Evolutionary conservation across 78 protist species (phyloP).

Genomic region (Cavenderia fasciculata): DNA sequence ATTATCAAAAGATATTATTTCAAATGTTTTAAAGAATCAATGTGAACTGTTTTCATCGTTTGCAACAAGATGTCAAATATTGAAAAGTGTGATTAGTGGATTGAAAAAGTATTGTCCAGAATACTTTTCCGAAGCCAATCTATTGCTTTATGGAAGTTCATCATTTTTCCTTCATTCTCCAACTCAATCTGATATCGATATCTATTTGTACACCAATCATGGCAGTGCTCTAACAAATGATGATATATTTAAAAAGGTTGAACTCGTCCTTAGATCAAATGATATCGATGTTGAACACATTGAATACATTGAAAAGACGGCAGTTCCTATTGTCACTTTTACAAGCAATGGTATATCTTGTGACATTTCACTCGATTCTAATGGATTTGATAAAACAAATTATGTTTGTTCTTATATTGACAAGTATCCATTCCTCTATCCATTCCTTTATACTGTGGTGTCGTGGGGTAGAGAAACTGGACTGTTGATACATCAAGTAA

Average conservation of each 20-base stretch:
- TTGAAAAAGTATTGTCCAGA: too few species aligned
- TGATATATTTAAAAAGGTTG: not conserved
- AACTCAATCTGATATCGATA: not conserved
- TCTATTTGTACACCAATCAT: not conserved
- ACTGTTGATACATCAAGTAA: not conserved
- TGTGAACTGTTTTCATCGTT: too few species aligned
- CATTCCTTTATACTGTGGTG: not conserved
- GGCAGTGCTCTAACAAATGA: not conserved
- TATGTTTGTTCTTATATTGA: not conserved
- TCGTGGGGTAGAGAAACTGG: conserved; percentile 24
- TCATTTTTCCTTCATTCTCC: not conserved
- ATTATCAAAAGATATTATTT: too few species aligned
- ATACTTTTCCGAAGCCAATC: not conserved
- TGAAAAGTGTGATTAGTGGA: too few species aligned
- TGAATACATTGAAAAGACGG: not conserved
- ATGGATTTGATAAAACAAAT: not conserved
- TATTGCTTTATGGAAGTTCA: not conserved
- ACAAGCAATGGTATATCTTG: not conserved
- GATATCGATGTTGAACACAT: not conserved
- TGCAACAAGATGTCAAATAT: too few species aligned
- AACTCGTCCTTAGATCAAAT: not conserved
- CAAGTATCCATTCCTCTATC: not conserved
- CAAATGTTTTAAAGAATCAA: too few species aligned
- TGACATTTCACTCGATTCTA: not conserved
- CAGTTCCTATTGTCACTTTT: not conserved